Percentiles rank a stretch among this genome's conserved stretches.
Conservation (phyloP, 2,329 filamentous ascomycete genomes). For the Xylariaceae sp. region DNA sequence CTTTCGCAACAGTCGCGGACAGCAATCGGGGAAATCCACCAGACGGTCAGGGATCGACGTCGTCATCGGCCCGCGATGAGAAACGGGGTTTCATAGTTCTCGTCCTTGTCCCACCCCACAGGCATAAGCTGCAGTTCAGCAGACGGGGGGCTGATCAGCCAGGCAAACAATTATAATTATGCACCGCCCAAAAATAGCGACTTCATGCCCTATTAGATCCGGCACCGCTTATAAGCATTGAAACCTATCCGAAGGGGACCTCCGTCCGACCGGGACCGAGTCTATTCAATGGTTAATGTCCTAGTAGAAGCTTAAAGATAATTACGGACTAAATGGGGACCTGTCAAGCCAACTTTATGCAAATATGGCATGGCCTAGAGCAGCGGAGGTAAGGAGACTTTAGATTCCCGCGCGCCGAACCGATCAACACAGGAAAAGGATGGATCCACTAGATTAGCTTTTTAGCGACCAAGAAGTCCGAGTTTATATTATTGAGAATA, state of each 20-base stretch:
- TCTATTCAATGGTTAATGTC: too few species aligned
- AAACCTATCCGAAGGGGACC: slow-evolving; percentile 21
- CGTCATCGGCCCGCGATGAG: not conserved
- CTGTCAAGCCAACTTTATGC: not conserved
- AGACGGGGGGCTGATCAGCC: slow-evolving; percentile 7
- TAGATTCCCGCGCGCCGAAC: not conserved
- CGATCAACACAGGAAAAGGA: not conserved
- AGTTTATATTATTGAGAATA: too few species aligned
- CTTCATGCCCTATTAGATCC: slow-evolving; percentile 2
- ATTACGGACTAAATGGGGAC: not conserved
- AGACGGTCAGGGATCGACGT: slow-evolving; percentile 1
- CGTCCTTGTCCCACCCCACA: not conserved
- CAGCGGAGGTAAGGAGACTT: not conserved
- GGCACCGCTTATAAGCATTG: not conserved
- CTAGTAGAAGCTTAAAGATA: not conserved
- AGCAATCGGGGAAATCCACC: slow-evolving; percentile 20
- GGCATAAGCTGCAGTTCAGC: not conserved
- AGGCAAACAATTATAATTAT: slow-evolving; percentile 7
- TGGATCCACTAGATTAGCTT: too few species aligned
- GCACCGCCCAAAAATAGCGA: slow-evolving; percentile 21
- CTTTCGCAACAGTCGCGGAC: slow-evolving; percentile 10
- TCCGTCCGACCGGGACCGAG: slow-evolving; percentile 18
- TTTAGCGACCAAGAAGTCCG: too few species aligned
- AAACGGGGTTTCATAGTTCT: slow-evolving; percentile 1
- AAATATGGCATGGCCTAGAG: not conserved